Evolutionary conservation across 2,329 filamentous ascomycete species (phyloP).

Genomic region (Colletotrichum sidae): DNA sequence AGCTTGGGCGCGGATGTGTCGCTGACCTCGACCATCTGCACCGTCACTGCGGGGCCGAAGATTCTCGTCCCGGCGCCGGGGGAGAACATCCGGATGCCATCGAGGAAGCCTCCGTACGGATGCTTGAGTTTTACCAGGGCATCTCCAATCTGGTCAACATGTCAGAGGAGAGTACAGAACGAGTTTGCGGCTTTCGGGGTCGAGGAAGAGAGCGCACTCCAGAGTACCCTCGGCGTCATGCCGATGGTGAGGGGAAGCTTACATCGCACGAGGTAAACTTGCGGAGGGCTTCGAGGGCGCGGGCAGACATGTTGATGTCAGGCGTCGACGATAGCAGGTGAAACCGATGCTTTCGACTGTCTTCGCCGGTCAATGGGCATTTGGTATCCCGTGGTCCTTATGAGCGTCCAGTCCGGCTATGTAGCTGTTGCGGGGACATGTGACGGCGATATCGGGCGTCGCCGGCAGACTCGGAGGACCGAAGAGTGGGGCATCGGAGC

Average conservation of each 20-base stretch:
- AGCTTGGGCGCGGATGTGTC: slow-evolving; percentile 42
- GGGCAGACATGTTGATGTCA: neutral
- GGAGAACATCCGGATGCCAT: slow-evolving; percentile 42
- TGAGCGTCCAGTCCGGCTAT: neutral
- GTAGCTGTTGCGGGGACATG: neutral
- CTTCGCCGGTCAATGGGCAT: neutral
- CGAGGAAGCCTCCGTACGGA: slow-evolving; percentile 42
- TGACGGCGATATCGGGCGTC: too few relatives aligned
- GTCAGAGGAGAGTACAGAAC: neutral
- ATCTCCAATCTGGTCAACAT: slow-evolving; percentile 38
- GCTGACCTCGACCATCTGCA: slow-evolving; percentile 44
- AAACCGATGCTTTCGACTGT: neutral
- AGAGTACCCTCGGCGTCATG: neutral
- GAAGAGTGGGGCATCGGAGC: neutral
- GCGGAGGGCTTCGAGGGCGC: slow-evolving; percentile 12
- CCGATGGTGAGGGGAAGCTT: slow-evolving; percentile 1
- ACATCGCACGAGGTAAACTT: slow-evolving; percentile 30
- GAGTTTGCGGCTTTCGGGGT: too few relatives aligned
- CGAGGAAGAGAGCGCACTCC: too few relatives aligned
- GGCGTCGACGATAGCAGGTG: neutral
- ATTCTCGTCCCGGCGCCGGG: slow-evolving; percentile 43
- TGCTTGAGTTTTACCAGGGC: slow-evolving; percentile 46
- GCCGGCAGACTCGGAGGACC: neutral
- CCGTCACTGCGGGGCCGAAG: slow-evolving; percentile 44
- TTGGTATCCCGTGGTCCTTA: neutral